Base-by-base conservation (phyloP, 768 basidiomycete species). In the Russula ochroleuca region DNA sequence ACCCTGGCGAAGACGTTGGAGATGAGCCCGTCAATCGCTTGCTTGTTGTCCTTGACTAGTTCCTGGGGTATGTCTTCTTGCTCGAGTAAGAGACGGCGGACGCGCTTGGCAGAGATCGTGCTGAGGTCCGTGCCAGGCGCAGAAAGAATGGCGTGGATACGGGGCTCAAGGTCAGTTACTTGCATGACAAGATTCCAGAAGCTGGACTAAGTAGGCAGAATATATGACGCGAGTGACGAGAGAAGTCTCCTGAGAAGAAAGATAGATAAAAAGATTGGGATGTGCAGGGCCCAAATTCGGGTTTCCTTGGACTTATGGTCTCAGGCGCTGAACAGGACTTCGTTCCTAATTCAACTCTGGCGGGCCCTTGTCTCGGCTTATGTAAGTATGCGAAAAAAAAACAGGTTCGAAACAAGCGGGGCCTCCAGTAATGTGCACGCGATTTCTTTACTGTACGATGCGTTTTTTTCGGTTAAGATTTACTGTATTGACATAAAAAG, bases 101-200 rank as follows among this genome's bases (percentile, higher is more conserved):
- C 92, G 75, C 85, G 86, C 77, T 92, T 96, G 51, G 93, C 94
- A 72, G 86, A 90, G 74, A 94, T 90, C 51, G 87, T 88, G 51
- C 78, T 65, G 70, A 94, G 80, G 79, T 94, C 88, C 52, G 83
- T 87, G 52, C 84, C 86, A 3, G 92, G 92, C 21, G 87, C 86
- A 35, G 83, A 79, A 57, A 94, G 83, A 72, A 94, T 90, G 63
- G 79, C 76, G 67, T 79, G 80, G 71, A 94, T 87, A 63, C 77
- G 79, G 14, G 81, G 79, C 73, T 85, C 82, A 67, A 91, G 79
- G 62, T 79, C 74, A 64, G 72, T 69, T 52, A 85, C 76, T 40
- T 56, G 51, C 67, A 67, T 63, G 62, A 41, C 43, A 37, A 37
- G 38, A n/a, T 48, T 59, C 54, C 28, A 28, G 25, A 23, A 43